Evolutionary conservation across 371 early-diverging fungal genomes (phyloP), one percentile per base, ranked within the genome.

Genomic region (Haplosporangium sp.): DNA sequence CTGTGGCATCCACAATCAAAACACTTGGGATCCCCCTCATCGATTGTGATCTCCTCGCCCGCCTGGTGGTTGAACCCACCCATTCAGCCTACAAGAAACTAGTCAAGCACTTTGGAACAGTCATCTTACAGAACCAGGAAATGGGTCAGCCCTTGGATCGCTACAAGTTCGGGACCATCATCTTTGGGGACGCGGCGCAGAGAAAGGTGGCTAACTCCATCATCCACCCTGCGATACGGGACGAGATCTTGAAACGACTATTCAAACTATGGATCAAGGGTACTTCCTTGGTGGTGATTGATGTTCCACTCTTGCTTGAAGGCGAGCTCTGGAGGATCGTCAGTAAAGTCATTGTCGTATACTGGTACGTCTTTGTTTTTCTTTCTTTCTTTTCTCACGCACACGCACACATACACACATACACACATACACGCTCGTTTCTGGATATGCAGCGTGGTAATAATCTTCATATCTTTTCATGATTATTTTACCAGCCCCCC

Each of bases 251-350:
- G 10, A 85, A 86, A 56, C 81, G 88, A 60, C 82, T 94, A 14
- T 77, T 95, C n/a, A 68, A 83, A 50, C 76, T 86, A 52, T 98
- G 94, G 84, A 36, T 96, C 13, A 83, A 69, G 9, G 94, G 93
- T 0, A 82, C 90, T 0, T 72, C 84, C 6, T 45, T 94, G 23
- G 92, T 94, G n/a, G 86, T 98, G 2, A 83, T 98, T 23, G 99
- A 98, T 81, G 94, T 95, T 1, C 98, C 99, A 16, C 82, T 98
- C 54, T 84, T 98, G 63, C 90, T 95, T 64, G 99, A 98, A 70
- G 87, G 90, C 37, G 89, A 92, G 10, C 73, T 97, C 65, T 87
- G 95, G 76, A 80, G 85, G 50, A 89, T 90, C 59, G 90, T 95
- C 55, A 86, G 88, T 41, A 75, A 83, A 0, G 90, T 88, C 6